These are phyloP conservation scores for Ramalina peruviana DNA, from an alignment of 495 filamentous ascomycete species.

Conservation along the genomic window DNA sequence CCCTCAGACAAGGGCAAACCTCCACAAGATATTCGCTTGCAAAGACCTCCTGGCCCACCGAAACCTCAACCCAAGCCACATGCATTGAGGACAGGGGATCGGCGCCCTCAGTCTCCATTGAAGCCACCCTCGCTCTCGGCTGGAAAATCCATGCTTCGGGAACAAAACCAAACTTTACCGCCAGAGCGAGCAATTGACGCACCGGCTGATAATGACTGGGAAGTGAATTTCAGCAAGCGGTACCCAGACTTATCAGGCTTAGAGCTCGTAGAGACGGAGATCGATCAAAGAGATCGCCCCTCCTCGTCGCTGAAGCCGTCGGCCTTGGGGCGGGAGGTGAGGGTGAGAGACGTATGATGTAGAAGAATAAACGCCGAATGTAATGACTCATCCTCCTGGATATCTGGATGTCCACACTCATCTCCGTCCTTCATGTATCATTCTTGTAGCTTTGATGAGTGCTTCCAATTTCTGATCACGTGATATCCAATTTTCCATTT, in stretches of 20 bases:
- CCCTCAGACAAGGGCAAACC: neutral
- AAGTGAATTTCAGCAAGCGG: constrained; percentile 61
- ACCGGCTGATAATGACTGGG: constrained; percentile 41
- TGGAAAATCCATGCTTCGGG: constrained; percentile 2
- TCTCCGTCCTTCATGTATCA: neutral
- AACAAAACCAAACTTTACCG: neutral
- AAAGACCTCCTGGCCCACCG: constrained; percentile 9
- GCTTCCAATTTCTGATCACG: too few relatives aligned
- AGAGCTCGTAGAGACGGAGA: constrained; percentile 71
- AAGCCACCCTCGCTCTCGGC: constrained; percentile 10
- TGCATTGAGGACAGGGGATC: constrained; percentile 13
- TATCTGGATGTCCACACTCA: neutral
- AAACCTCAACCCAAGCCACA: constrained; percentile 18
- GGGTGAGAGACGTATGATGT: constrained; percentile 14
- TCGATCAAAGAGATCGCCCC: constrained; percentile 21
- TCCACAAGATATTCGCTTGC: neutral
- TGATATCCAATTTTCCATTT: too few relatives aligned
- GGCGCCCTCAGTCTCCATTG: constrained; percentile 5
- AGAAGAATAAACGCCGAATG: neutral
- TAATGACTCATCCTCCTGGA: neutral
- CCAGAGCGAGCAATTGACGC: neutral
- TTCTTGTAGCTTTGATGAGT: neutral
- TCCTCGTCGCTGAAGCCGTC: neutral
- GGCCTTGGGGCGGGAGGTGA: constrained; percentile 4
- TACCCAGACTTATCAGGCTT: constrained; percentile 69